phyloP scores from a whole-genome alignment of 352 stramenopile genomes.

The Phytopythium vexans region DNA sequence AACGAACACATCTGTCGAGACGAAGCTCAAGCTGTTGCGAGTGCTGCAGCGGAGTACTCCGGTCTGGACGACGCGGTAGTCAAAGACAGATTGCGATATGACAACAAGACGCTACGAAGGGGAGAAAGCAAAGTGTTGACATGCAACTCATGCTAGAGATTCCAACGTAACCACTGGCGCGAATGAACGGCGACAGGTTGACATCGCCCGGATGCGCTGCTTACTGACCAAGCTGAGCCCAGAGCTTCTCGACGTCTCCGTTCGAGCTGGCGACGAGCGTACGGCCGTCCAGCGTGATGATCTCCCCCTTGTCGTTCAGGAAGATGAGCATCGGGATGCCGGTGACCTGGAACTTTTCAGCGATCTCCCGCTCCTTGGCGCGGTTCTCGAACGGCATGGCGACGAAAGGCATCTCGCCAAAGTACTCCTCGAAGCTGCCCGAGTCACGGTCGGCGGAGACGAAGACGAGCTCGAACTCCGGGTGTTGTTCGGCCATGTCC shows the following conservation, averaged over 20 bases:
- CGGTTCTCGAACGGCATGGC: conserved; percentile 90
- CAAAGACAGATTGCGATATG: background rate
- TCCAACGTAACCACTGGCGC: too few relatives aligned
- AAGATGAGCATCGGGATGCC: conserved; percentile 91
- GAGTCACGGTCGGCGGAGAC: conserved; percentile 84
- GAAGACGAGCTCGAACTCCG: conserved; percentile 90
- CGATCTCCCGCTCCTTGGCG: conserved; percentile 64
- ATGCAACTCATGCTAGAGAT: too few relatives aligned
- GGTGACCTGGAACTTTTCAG: conserved; percentile 77
- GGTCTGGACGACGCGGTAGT: background rate
- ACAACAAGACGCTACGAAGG: background rate
- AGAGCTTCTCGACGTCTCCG: conserved; percentile 72
- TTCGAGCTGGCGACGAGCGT: conserved; percentile 72
- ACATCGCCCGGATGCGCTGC: background rate
- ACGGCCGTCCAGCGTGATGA: conserved; percentile 79
- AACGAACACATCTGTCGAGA: background rate
- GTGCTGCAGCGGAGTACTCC: conserved; percentile 1
- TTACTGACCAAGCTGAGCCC: conserved; percentile 63
- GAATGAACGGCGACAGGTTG: too few relatives aligned
- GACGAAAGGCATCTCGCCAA: conserved; percentile 90
- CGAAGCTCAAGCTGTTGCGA: conserved; percentile 8
- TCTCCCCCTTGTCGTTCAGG: conserved; percentile 71
- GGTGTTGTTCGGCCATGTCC: conserved; percentile 81
- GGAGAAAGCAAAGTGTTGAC: background rate
- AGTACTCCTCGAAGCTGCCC: conserved; percentile 88